Evolutionary conservation across 106 monocot species (phyloP).

Genomic region (Amphibolis antarctica): DNA sequence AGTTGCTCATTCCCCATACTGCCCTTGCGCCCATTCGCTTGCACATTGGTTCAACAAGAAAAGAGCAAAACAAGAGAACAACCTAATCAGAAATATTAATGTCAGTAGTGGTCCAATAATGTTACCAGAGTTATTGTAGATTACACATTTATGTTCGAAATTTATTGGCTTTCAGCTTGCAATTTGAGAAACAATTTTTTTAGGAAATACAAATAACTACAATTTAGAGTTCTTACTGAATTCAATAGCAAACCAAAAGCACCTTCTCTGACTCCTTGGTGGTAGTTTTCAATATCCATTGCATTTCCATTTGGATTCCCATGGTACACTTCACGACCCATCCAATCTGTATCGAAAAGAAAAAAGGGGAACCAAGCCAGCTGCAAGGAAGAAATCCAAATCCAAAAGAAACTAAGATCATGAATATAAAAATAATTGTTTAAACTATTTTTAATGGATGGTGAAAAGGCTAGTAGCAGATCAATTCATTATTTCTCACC

Average conservation of each 20-base stretch:
- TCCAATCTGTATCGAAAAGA: constrained; percentile 99
- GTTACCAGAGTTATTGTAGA: too few relatives aligned
- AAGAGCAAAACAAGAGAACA: constrained; percentile 81
- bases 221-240: constrained; percentile 76
- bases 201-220: neutral
- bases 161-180: too few relatives aligned
- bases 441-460: too few relatives aligned
- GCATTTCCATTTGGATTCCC: constrained; percentile 72
- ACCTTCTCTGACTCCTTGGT: constrained; percentile 95
- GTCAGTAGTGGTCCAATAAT: neutral
- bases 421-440: too few relatives aligned
- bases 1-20: constrained; percentile 94
- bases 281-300: constrained; percentile 38
- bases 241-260: constrained; percentile 98
- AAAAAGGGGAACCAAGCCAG: constrained; percentile 98
- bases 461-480: too few relatives aligned
- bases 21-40: constrained; percentile 54
- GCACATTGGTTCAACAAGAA: constrained; percentile 85
- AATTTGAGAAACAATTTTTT: too few relatives aligned
- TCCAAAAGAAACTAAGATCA: too few relatives aligned
- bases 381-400: constrained; percentile 23
- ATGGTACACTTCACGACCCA: constrained; percentile 99
- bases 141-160: too few relatives aligned
- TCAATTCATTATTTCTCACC: too few relatives aligned
- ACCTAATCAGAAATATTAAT: constrained; percentile 34